Base-by-base conservation (phyloP, 2,329 filamentous ascomycete species). In the Trichoderma gracile region DNA sequence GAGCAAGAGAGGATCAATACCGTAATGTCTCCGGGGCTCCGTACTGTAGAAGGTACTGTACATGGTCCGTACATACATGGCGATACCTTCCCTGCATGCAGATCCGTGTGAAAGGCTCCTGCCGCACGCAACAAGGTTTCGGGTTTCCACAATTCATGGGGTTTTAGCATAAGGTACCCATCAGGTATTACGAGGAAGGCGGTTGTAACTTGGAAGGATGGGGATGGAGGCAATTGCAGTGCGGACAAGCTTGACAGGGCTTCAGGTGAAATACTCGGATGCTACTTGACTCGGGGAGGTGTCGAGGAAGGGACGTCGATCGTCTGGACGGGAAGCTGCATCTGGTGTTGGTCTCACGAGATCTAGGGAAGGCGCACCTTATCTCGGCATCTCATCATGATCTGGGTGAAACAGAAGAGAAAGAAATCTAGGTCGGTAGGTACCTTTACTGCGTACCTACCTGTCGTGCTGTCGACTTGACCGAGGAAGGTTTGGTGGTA, bases 41-140 rank as follows among this genome's bases (percentile, higher is more conserved):
- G 21, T 56, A 43, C 14, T 56, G 53, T 17, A 21, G 21, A 6
- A 21, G 12, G 33, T 17, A 43, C 14, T n/a, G 19, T n/a, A 27
- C n/a, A 33, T 27, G 25, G 5, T 27, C 25, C 25, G 45, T 30
- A 7, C 25, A 50, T 30, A 7, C 25, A 50, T 17, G 17, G 49
- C 27, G 27, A 27, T 40, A 15, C 15, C 23, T 30, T 38, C 49
- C 25, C 12, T 38, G 33, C 2, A 19, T 53, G 58, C 17, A 30
- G 33, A 52, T 53, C 46, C 58, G 58, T 52, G 47, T 43, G 58
- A 53, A 23, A 45, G 42, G 40, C 40, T 7, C 49, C 49, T 54
- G 54, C 47, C 47, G 23, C 49, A 53, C 42, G 40, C 25, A n/a
- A 38, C 12, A 38, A 38, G 40, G 59, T 62, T 62, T 54, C 59